These are phyloP conservation scores for Puccinia coronata DNA, from an alignment of 1,284 basidiomycete species.

Conservation along the genomic window DNA sequence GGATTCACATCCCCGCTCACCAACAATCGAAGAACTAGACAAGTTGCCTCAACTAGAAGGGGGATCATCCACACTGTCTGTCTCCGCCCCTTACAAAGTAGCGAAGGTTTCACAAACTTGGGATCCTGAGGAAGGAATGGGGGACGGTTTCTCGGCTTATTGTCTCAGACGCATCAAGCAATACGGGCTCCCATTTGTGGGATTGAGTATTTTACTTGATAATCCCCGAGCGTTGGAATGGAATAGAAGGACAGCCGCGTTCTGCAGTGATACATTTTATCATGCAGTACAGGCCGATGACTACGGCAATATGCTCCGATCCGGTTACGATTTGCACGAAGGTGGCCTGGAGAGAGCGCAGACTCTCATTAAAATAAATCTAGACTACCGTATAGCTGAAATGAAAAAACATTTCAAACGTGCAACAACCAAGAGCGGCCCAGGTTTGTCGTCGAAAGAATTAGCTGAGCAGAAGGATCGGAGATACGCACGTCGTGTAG, in stretches of 20 bases:
- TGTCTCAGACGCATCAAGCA: slow-evolving; percentile 7
- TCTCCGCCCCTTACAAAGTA: neutral
- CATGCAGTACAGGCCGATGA: neutral
- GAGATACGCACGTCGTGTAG: neutral
- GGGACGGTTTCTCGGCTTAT: neutral
- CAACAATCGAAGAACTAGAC: slow-evolving; percentile 6
- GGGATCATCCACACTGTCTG: neutral
- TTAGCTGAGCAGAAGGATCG: neutral
- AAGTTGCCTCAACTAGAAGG: neutral
- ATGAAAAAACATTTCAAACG: slow-evolving; percentile 4
- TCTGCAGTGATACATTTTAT: slow-evolving; percentile 7
- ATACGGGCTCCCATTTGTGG: slow-evolving; percentile 26
- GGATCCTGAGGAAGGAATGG: slow-evolving; percentile 7
- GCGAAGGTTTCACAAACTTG: neutral
- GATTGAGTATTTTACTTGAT: neutral
- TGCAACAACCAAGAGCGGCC: neutral
- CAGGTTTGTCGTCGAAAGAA: neutral
- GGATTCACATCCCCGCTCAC: neutral
- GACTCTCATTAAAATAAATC: neutral
- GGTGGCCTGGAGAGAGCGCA: neutral
- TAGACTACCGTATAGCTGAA: neutral
- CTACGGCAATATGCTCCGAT: neutral
- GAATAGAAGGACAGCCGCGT: slow-evolving; percentile 13
- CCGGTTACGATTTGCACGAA: neutral
- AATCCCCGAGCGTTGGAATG: slow-evolving; percentile 24